Base-by-base conservation (phyloP, 2,329 filamentous ascomycete species). In the Diatrype stigma region DNA sequence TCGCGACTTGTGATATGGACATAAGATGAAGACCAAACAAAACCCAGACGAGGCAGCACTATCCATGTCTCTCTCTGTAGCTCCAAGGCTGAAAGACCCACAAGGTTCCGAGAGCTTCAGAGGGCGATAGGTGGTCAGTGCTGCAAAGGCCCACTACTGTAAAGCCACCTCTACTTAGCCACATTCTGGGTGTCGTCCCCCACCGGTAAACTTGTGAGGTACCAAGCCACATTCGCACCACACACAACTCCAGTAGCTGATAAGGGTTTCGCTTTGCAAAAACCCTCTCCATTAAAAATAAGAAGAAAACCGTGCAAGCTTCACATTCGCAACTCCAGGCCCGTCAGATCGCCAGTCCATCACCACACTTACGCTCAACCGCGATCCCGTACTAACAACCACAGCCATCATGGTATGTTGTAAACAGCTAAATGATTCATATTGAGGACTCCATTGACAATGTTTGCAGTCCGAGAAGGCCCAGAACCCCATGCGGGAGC, bases 401-500 rank as follows among this genome's bases (percentile, higher is more conserved):
- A 51, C 53, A 64, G 62, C 50, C 66, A 69, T 60, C 64, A 75
- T 75, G 72, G 72, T 74, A 67, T 26, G 63, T 55, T 52, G 22
- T 22, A 40, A 40, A 22, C 17, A n/a, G 22, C n/a, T n/a, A n/a
- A n/a, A n/a, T n/a, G n/a, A n/a, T n/a, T n/a, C n/a, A n/a, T n/a
- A n/a, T n/a, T n/a, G n/a, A n/a, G n/a, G n/a, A n/a, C n/a, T n/a
- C n/a, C n/a, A n/a, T n/a, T n/a, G n/a, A n/a, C 44, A 46, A 32
- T 30, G 26, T 23, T 51, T 49, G 68, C 69, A 83, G 77, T 81
- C 87, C 76, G 89, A 93, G 75, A 96, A 97, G 85, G 76, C 82
- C 75, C 81, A 83, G 76, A 99, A 99, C 86, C 93, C 94, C 82
- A 99, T 99, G 94, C 90, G 92, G 83, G 93, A 99, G 83, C 90